These are phyloP conservation scores for Diplodia mutila DNA, from an alignment of 2,329 filamentous ascomycete species.

Conservation along the genomic window DNA sequence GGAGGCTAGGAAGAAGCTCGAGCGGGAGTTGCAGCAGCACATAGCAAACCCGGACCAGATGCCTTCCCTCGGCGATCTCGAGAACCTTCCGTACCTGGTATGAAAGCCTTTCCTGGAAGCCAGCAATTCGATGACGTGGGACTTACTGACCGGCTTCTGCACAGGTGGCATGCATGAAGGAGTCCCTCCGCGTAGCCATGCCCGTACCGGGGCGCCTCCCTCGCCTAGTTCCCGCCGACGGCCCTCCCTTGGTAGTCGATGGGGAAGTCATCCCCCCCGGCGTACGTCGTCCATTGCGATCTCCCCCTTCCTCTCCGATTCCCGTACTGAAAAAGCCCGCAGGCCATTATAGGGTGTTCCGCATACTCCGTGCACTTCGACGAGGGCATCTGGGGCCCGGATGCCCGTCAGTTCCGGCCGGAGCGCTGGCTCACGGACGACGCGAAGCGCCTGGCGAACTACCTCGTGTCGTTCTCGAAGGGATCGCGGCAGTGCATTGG, in stretches of 20 bases:
- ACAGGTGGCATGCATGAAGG: background rate
- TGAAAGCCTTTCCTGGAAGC: background rate
- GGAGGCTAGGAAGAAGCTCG: background rate
- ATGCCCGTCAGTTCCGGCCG: constrained; percentile 44
- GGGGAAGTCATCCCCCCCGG: background rate
- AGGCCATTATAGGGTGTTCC: constrained; percentile 32
- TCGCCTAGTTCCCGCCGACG: background rate
- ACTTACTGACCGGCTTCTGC: no score
- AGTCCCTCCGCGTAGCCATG: background rate
- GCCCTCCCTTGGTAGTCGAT: background rate
- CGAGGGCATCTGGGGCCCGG: constrained; percentile 33
- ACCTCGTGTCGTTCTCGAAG: background rate
- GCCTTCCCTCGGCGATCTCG: background rate
- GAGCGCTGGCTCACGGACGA: constrained; percentile 39
- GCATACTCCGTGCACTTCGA: constrained; percentile 35
- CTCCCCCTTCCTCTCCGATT: background rate
- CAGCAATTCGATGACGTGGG: no score
- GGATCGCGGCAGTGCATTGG: background rate
- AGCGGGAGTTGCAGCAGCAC: background rate
- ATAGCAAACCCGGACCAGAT: background rate
- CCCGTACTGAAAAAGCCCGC: background rate
- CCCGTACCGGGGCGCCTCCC: background rate
- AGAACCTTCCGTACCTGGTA: constrained; percentile 1
- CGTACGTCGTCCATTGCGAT: background rate
- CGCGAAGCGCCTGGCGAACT: background rate